phyloP scores from a whole-genome alignment of 495 filamentous ascomycete species.

The Aspergillus saccharolyticus region DNA sequence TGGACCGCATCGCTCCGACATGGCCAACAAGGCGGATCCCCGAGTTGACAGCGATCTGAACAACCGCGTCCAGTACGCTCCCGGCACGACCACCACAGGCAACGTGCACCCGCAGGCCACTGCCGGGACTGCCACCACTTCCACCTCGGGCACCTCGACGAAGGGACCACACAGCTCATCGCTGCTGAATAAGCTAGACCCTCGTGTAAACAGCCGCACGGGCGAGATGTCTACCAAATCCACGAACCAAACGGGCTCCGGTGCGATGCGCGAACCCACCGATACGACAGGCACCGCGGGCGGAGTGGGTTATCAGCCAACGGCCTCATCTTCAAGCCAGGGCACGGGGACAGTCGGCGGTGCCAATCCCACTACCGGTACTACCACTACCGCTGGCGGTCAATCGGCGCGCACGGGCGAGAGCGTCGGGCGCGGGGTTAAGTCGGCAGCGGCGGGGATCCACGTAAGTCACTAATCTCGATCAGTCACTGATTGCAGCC shows the following conservation, averaged over 20 bases:
- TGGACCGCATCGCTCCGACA: slow-evolving; percentile 42
- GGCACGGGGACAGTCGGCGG: background rate
- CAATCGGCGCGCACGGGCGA: slow-evolving; percentile 13
- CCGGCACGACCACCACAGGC: slow-evolving; percentile 15
- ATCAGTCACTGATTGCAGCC: background rate
- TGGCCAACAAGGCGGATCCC: slow-evolving; percentile 47
- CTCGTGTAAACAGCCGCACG: slow-evolving; percentile 24
- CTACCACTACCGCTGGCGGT: background rate
- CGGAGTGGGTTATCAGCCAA: background rate
- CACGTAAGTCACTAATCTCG: slow-evolving; percentile 29
- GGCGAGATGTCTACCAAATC: slow-evolving; percentile 10
- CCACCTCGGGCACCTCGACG: slow-evolving; percentile 21
- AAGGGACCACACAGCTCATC: slow-evolving; percentile 43
- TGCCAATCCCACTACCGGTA: background rate
- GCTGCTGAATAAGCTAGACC: slow-evolving; percentile 52
- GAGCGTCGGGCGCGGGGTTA: slow-evolving; percentile 16
- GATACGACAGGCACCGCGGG: slow-evolving; percentile 3
- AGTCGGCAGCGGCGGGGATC: slow-evolving; percentile 26
- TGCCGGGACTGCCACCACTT: slow-evolving; percentile 13
- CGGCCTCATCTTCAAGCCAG: background rate
- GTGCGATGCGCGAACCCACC: slow-evolving; percentile 3
- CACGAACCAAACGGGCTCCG: background rate
- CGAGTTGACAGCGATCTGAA: slow-evolving; percentile 46
- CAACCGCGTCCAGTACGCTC: slow-evolving; percentile 24
- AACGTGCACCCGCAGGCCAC: slow-evolving; percentile 18